Base-by-base conservation (phyloP, 106 monocot genomes). In the Dendrobium nobile region DNA sequence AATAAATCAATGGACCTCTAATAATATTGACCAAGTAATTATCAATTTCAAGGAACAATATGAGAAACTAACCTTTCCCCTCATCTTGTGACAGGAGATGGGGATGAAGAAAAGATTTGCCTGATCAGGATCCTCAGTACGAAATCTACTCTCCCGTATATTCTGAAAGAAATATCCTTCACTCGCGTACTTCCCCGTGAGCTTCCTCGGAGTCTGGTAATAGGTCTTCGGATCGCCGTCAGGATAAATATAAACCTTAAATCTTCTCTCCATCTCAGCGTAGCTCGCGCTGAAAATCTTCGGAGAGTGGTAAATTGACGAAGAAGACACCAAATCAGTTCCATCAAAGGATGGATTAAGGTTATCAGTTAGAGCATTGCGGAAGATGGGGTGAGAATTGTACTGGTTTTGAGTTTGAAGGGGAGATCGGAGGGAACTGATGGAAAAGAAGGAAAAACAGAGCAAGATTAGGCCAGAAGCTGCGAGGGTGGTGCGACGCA, bases 101-200 rank as follows among this genome's bases (percentile, higher is more conserved):
- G 97, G 97, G 17, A 97, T 87, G 84, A 97, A 97, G 88, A 97
- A 97, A 22, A 97, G 88, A 77, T 94, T 75, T 26, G 97, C 97
- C 70, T 82, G 40, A 27, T 91, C 88, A 3, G 97, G 97, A 75
- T 97, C 89, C n/a, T 92, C 86, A 10, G 97, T 97, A 40, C 84
- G 83, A 78, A 97, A 94, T 37, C 77, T 26, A 79, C 94, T 89
- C 85, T 97, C 97, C 43, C 90, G 68, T 73, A 97, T 94, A 82
- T 97, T 97, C 86, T 97, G 94, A 79, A 97, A 94, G 87, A 97
- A 97, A 87, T 92, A 97, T 2, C 97, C 97, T 84, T 97, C 97
- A 51, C 97, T 97, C 4, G 94, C 80, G 82, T 97, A 97, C 92
- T 97, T 97, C 22, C 97, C 97, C 17, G 97, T 97, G 56, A 97